Base-by-base conservation (phyloP, 2,329 filamentous ascomycete genomes). In the Pyrenochaeta sp. region DNA sequence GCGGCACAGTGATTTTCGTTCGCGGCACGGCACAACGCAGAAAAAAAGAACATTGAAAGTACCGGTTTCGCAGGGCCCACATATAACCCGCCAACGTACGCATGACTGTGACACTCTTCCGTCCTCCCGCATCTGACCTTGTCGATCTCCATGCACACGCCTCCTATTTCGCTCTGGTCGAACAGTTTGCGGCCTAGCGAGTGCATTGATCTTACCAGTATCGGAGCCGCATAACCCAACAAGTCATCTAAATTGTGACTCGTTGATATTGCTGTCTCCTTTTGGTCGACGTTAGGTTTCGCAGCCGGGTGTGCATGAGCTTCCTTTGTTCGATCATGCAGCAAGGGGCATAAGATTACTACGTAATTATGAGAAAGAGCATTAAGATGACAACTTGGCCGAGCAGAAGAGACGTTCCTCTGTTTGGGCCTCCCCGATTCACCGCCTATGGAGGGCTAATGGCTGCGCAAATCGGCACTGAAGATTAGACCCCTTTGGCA, bases 121-220 rank as follows among this genome's bases (percentile, higher is more conserved):
- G 46, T 51, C 51, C 42, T 48, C 43, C 23, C 35, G 58, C 51
- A 50, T 54, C 32, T 21, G 10, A 37, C 36, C 29, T 12, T 49
- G 51, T 58, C 49, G 51, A 55, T 60, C 50, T 40, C 33, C 51
- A 53, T 56, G 43, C 37, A 39, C 32, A 37, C 23, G 11, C 48
- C 30, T 45, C 39, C 49, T 39, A 39, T 51, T 35, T 18, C 30
- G 23, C 12, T 30, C 32, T 52, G 21, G 45, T 43, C 31, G 32
- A 30, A 15, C 15, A 43, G 17, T 36, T 47, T 49, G 20, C 9
- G 31, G 31, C 27, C 21, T 40, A 51, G 33, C 17, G 31, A 39
- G 33, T 17, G 42, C 44, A 47, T 48, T 33, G 39, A 15, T 33
- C 39, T 45, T 49, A 39, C 29, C 51, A 49, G 23, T 35, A 37